These are phyloP conservation scores for Phialemonium atrogriseum DNA, from an alignment of 2,329 filamentous ascomycete genomes.

Conservation along the genomic window DNA sequence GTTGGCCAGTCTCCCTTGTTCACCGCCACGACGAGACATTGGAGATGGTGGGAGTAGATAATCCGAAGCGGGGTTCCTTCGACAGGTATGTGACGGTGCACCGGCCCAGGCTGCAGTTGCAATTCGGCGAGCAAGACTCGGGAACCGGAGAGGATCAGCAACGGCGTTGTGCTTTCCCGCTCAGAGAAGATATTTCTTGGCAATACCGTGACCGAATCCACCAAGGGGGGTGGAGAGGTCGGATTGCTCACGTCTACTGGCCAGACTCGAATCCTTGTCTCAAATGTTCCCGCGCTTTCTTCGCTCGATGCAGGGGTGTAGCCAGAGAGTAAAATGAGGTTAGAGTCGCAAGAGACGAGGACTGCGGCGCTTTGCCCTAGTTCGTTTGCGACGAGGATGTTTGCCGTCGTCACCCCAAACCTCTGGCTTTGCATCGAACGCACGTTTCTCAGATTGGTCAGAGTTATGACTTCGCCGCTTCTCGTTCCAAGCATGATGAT, in stretches of 20 bases:
- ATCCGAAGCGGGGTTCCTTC: constrained; percentile 41
- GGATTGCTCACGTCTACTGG: constrained; percentile 36
- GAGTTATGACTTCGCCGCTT: constrained; percentile 40
- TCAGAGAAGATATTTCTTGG: constrained; percentile 27
- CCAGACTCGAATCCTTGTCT: constrained; percentile 38
- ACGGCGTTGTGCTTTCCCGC: constrained; percentile 27
- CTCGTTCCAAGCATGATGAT: constrained; percentile 38
- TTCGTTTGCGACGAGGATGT: constrained; percentile 9
- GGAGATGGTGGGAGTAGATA: constrained; percentile 44
- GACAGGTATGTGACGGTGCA: constrained; percentile 41
- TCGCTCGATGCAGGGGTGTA: constrained; percentile 17
- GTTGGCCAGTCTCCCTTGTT: constrained; percentile 33
- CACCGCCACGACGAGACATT: constrained; percentile 46
- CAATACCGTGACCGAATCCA: constrained; percentile 40
- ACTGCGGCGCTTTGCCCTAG: constrained; percentile 18
- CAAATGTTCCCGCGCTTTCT: constrained; percentile 20
- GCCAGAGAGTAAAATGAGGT: constrained; percentile 32
- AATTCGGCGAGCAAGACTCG: constrained; percentile 46
- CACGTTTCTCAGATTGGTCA: constrained; percentile 12
- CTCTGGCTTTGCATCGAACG: constrained; percentile 15
- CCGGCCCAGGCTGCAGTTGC: constrained; percentile 32
- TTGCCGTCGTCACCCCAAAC: constrained; percentile 15
- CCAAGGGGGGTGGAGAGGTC: constrained; percentile 27
- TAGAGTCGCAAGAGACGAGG: constrained; percentile 41
- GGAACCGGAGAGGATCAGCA: constrained; percentile 42